Conservation (phyloP, 1,284 basidiomycete species). For the Papiliotrema flavescens region DNA sequence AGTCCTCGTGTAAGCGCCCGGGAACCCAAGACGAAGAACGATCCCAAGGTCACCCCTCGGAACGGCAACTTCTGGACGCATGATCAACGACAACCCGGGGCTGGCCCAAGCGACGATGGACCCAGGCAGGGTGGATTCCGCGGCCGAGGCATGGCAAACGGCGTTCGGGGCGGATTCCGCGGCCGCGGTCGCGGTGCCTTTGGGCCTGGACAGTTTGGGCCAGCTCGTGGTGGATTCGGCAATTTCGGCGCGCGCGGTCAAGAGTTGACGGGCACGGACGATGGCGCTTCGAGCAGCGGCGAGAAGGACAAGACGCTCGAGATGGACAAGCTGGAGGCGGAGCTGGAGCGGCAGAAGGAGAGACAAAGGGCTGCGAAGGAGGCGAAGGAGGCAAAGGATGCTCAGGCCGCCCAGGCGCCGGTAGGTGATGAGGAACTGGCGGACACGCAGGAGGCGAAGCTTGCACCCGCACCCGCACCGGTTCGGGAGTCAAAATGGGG, state of each 20-base stretch:
- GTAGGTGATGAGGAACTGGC: background rate
- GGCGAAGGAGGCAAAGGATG: conserved; percentile 4
- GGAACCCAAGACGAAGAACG: too few species aligned
- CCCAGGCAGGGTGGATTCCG: conserved; percentile 63
- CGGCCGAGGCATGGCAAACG: conserved; percentile 54
- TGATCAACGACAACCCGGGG: conserved; percentile 62
- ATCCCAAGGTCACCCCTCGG: conserved; percentile 79
- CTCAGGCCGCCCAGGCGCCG: background rate
- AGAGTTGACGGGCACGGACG: conserved; percentile 5
- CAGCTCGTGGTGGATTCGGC: background rate
- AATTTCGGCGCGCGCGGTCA: conserved; percentile 5
- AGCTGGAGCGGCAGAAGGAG: conserved; percentile 10
- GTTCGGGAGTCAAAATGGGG: conserved; percentile 32
- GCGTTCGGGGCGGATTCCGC: conserved; percentile 12
- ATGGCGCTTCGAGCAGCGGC: background rate
- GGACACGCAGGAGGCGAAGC: background rate
- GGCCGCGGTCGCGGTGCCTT: conserved; percentile 33
- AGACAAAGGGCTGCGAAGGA: conserved; percentile 2
- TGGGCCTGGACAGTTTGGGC: background rate
- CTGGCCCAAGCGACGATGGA: conserved; percentile 47
- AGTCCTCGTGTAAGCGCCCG: background rate
- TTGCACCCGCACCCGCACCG: background rate
- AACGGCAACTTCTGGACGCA: conserved; percentile 89
- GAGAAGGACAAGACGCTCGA: conserved; percentile 10
- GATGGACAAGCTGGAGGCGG: conserved; percentile 35